Evolutionary conservation across 495 filamentous ascomycete genomes (phyloP).

Genomic region (Talaromyces adpressus): DNA sequence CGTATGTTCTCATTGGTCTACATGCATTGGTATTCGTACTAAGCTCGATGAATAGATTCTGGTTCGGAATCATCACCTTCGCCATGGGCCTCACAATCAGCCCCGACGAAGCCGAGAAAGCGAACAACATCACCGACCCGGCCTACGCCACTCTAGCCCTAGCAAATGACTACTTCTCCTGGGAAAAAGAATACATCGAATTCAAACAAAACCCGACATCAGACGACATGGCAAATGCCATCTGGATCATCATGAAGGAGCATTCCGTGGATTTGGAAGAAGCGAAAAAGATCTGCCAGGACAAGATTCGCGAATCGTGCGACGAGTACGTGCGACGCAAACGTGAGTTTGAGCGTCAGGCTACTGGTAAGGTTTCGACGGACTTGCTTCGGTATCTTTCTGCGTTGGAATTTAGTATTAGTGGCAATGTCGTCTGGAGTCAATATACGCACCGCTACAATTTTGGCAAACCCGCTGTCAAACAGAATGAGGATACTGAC

Average conservation of each 20-base stretch:
- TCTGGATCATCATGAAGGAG: not conserved
- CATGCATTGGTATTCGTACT: not conserved
- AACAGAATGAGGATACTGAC: not conserved
- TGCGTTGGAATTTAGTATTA: not conserved
- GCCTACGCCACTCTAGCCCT: not conserved
- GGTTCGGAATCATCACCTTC: not conserved
- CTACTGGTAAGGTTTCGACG: not conserved
- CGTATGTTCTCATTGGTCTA: not conserved
- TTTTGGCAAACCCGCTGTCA: not conserved
- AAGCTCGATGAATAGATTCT: not conserved
- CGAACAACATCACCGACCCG: not conserved
- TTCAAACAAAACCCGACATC: not conserved
- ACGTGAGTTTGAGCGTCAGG: not conserved
- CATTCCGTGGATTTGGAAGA: not conserved
- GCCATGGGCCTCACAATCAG: not conserved
- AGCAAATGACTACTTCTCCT: not conserved
- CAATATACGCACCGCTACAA: not conserved
- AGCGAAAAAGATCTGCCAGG: not conserved
- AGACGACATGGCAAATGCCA: not conserved
- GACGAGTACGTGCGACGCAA: not conserved
- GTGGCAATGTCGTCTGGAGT: slow-evolving; percentile 1
- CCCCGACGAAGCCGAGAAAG: not conserved
- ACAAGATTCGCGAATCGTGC: not conserved
- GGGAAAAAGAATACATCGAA: not conserved
- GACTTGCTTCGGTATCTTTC: not conserved